These are phyloP conservation scores for Suhomyces yuchorum DNA, from an alignment of 1,139 yeast genomes.

Conservation along the genomic window DNA sequence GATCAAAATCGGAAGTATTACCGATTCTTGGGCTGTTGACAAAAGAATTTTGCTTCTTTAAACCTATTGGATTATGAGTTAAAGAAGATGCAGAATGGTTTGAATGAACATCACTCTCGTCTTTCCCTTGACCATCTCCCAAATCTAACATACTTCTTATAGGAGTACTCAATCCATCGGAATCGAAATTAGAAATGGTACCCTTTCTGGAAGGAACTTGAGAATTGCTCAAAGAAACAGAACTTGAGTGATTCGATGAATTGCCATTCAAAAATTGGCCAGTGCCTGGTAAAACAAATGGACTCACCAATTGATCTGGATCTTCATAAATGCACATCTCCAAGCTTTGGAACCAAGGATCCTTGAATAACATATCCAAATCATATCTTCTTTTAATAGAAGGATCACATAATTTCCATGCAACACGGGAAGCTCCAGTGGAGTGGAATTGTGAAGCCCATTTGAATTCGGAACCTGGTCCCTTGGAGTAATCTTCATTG, in stretches of 20 bases:
- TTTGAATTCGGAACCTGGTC: constrained; percentile 70
- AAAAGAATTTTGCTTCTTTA: constrained; percentile 12
- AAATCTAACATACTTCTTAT: constrained; percentile 47
- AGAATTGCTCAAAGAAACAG: constrained; percentile 30
- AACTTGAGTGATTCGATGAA: constrained; percentile 15
- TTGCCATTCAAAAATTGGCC: constrained; percentile 17
- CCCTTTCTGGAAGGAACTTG: constrained; percentile 40
- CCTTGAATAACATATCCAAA: constrained; percentile 54
- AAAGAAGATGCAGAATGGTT: constrained; percentile 34
- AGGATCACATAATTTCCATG: constrained; percentile 78
- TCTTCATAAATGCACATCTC: constrained; percentile 65
- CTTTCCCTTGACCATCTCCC: constrained; percentile 8
- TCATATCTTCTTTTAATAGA: constrained; percentile 54
- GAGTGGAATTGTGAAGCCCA: constrained; percentile 63
- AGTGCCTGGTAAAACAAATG: constrained; percentile 35
- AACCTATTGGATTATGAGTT: constrained; percentile 19
- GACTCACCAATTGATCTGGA: constrained; percentile 48
- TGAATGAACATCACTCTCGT: constrained; percentile 24
- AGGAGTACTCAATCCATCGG: constrained; percentile 26
- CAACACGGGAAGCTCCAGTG: constrained; percentile 63
- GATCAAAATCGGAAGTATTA: constrained; percentile 1
- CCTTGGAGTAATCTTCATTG: constrained; percentile 46
- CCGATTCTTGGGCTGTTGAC: constrained; percentile 2
- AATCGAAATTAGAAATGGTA: constrained; percentile 24
- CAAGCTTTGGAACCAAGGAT: constrained; percentile 63